Evolutionary conservation across 257 asterid genomes (phyloP).

Genomic region (Marsdenia floribunda): DNA sequence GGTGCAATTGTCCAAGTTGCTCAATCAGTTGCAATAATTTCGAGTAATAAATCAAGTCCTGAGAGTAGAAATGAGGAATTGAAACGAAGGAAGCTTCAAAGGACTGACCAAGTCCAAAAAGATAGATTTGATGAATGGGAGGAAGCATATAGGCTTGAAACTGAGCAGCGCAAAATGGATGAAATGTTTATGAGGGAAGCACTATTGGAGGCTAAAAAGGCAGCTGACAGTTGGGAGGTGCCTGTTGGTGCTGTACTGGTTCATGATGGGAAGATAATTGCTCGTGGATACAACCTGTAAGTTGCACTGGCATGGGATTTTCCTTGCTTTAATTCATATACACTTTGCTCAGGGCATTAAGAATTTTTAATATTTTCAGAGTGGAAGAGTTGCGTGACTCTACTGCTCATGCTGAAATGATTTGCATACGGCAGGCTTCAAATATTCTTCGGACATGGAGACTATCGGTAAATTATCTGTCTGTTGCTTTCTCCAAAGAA

Average conservation of each 20-base stretch:
- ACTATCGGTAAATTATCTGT: slow-evolving; percentile 59
- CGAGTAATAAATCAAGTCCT: slow-evolving; percentile 32
- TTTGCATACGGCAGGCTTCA: slow-evolving; percentile 94
- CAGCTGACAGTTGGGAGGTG: slow-evolving; percentile 96
- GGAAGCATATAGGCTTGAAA: slow-evolving; percentile 73
- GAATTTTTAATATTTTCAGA: slow-evolving; percentile 39
- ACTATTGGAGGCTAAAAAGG: slow-evolving; percentile 78
- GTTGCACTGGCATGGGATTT: slow-evolving; percentile 22
- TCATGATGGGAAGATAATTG: slow-evolving; percentile 74
- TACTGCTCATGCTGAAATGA: slow-evolving; percentile 97
- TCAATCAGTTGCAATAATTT: slow-evolving; percentile 25
- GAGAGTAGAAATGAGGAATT: slow-evolving; percentile 32
- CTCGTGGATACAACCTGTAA: slow-evolving; percentile 96
- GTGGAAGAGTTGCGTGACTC: slow-evolving; percentile 97
- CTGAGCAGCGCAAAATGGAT: slow-evolving; percentile 61
- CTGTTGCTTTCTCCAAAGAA: background rate
- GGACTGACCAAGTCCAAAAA: slow-evolving; percentile 58
- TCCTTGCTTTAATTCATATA: slow-evolving; percentile 13
- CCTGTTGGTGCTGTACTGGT: slow-evolving; percentile 98
- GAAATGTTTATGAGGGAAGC: slow-evolving; percentile 97
- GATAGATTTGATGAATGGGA: slow-evolving; percentile 91
- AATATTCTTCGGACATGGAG: slow-evolving; percentile 77
- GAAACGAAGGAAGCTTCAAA: slow-evolving; percentile 44
- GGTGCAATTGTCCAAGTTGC: slow-evolving; percentile 21
- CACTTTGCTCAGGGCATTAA: slow-evolving; percentile 8